phyloP scores from a whole-genome alignment of 1,284 basidiomycete species.

The Apiotrichum akiyoshidainum region DNA sequence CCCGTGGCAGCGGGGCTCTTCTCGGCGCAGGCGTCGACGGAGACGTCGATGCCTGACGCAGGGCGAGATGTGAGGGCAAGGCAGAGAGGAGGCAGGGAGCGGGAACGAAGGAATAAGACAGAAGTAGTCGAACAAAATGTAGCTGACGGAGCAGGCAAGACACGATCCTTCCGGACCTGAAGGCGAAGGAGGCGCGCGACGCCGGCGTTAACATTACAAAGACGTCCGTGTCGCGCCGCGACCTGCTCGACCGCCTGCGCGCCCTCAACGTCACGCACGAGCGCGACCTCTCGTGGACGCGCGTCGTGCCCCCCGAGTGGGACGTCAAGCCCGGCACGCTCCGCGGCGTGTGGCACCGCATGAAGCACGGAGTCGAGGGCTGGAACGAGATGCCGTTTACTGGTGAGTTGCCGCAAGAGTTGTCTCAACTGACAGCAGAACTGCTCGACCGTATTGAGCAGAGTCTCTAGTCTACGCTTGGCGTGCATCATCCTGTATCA shows the following conservation, averaged over 20 bases:
- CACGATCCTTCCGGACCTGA: conserved; percentile 9
- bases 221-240: conserved; percentile 1
- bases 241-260: conserved; percentile 12
- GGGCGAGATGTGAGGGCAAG: no score
- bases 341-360: conserved; percentile 10
- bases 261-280: conserved; percentile 7
- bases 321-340: conserved; percentile 6
- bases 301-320: conserved; percentile 5
- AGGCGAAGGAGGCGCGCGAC: conserved; percentile 1
- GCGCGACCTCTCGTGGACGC: conserved; percentile 14
- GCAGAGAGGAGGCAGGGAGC: no score
- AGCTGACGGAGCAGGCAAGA: conserved; percentile 6
- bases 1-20: no score
- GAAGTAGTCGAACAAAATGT: no score
- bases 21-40: no score
- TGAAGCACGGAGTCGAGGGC: conserved; percentile 3
- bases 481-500: no score
- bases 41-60: no score
- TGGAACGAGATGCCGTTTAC: conserved; percentile 7
- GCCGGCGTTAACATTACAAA: background rate
- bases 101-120: no score
- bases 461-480: background rate
- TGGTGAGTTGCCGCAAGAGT: conserved; percentile 10
- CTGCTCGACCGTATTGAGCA: conserved; percentile 7
- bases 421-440: conserved; percentile 6